phyloP scores from a whole-genome alignment of 441 rosid genomes.

The Oxalis stricta region DNA sequence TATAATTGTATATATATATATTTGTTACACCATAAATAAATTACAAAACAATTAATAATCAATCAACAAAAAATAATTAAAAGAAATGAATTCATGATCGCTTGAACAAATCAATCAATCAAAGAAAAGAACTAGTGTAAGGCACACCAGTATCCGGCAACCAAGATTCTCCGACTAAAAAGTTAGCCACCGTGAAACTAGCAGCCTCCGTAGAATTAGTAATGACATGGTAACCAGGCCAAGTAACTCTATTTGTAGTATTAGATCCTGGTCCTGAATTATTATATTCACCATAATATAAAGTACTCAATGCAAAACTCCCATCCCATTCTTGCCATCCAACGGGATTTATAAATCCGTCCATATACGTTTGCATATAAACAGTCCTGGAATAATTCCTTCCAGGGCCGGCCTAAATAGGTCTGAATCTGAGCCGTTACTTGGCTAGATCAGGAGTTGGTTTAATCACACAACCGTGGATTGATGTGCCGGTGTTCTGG shows the following conservation, averaged over 20 bases:
- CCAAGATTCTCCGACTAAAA: too few relatives aligned
- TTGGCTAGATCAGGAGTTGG: slow-evolving; percentile 39
- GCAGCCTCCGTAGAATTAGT: slow-evolving; percentile 33
- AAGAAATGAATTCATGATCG: too few relatives aligned
- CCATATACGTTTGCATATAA: slow-evolving; percentile 38
- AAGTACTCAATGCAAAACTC: slow-evolving; percentile 31
- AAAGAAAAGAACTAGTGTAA: too few relatives aligned
- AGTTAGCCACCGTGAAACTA: slow-evolving; percentile 1
- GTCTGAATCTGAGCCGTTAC: slow-evolving; percentile 22
- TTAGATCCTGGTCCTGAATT: slow-evolving; percentile 41
- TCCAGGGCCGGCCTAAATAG: slow-evolving; percentile 66
- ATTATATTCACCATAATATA: slow-evolving; percentile 43
- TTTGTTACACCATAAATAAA: too few relatives aligned
- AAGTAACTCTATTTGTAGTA: slow-evolving; percentile 31
- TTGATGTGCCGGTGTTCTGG: slow-evolving; percentile 59
- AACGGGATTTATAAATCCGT: slow-evolving; percentile 22
- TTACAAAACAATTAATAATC: too few relatives aligned
- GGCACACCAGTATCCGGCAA: too few relatives aligned
- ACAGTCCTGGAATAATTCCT: slow-evolving; percentile 51
- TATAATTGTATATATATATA: too few relatives aligned
- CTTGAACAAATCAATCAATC: too few relatives aligned
- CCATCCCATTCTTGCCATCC: slow-evolving; percentile 47
- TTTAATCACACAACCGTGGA: slow-evolving; percentile 30
- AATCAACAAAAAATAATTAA: too few relatives aligned
- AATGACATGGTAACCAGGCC: slow-evolving; percentile 42